Percentiles rank a stretch among this genome's conserved stretches.
Evolutionary conservation across 257 asterid species (phyloP).

Genomic region (Solanum corneliomulleri): DNA sequence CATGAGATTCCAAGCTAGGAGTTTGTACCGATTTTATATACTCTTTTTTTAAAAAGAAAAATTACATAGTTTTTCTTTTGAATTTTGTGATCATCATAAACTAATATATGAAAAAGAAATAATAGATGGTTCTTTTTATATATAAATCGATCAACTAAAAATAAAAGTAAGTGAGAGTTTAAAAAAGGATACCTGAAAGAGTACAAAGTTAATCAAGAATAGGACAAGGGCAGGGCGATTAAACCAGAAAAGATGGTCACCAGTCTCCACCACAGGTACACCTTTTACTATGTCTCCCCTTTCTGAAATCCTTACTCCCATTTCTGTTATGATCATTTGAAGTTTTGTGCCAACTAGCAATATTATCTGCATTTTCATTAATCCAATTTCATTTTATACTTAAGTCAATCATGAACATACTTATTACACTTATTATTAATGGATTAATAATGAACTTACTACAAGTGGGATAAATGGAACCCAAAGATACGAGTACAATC

Average conservation of each 20-base stretch:
- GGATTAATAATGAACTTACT: not conserved
- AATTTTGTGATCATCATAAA: not conserved
- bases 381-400: not conserved
- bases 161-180: no score
- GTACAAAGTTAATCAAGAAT: constrained; percentile 5
- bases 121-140: no score
- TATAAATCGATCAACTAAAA: no score
- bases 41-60: no score
- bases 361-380: not conserved
- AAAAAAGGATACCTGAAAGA: not conserved
- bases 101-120: no score
- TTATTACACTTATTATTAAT: not conserved
- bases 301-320: not conserved
- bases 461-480: constrained; percentile 6
- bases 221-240: constrained; percentile 1
- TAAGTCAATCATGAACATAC: not conserved
- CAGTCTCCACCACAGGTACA: constrained; percentile 3
- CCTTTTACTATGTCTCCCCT: constrained; percentile 10
- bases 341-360: constrained; percentile 2
- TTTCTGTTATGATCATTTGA: constrained; percentile 2
- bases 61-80: no score
- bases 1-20: not conserved
- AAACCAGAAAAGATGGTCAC: constrained; percentile 11
- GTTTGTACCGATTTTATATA: not conserved
- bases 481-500: constrained; percentile 5